Percentiles rank a stretch among this genome's conserved stretches.
phyloP scores from a whole-genome alignment of 805 yeast genomes.

The Ogataea henricii region DNA sequence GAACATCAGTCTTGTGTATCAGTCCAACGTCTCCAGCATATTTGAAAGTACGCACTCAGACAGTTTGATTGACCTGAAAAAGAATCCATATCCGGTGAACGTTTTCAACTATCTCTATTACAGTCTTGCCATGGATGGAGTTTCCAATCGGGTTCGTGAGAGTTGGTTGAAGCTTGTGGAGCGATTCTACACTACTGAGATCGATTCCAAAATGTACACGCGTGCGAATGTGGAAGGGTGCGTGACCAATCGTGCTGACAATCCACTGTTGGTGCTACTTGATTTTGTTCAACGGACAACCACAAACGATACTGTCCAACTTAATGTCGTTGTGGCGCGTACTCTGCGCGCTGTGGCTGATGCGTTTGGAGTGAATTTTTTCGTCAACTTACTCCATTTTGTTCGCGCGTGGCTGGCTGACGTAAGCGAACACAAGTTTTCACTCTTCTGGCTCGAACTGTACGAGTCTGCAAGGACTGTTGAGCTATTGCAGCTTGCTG shows the following conservation, averaged over 20 bases:
- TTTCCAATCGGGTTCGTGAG: slow-evolving; percentile 35
- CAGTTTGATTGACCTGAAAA: slow-evolving; percentile 36
- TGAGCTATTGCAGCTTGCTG: slow-evolving; percentile 13
- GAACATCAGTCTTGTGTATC: slow-evolving; percentile 22
- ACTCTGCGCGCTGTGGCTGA: slow-evolving; percentile 31
- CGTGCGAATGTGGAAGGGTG: slow-evolving; percentile 46
- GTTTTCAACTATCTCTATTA: slow-evolving; percentile 45
- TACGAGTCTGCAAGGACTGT: slow-evolving; percentile 10
- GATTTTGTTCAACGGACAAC: slow-evolving; percentile 38
- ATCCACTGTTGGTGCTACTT: slow-evolving; percentile 43
- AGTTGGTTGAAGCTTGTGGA: slow-evolving; percentile 43
- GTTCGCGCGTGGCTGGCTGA: slow-evolving; percentile 23
- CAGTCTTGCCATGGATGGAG: slow-evolving; percentile 22
- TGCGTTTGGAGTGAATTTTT: slow-evolving; percentile 26
- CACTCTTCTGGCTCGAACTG: slow-evolving; percentile 22
- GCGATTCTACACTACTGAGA: slow-evolving; percentile 30
- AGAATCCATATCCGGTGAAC: slow-evolving; percentile 45
- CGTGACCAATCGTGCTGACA: slow-evolving; percentile 41
- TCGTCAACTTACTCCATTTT: slow-evolving; percentile 26
- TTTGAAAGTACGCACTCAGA: slow-evolving; percentile 30
- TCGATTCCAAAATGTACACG: slow-evolving; percentile 15
- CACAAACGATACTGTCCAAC: slow-evolving; percentile 23
- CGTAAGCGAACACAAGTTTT: slow-evolving; percentile 20
- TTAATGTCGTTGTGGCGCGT: slow-evolving; percentile 28
- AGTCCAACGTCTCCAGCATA: slow-evolving; percentile 30